Evolutionary conservation across 306 rosid genomes (phyloP).

Genomic region (Medicago arabica): DNA sequence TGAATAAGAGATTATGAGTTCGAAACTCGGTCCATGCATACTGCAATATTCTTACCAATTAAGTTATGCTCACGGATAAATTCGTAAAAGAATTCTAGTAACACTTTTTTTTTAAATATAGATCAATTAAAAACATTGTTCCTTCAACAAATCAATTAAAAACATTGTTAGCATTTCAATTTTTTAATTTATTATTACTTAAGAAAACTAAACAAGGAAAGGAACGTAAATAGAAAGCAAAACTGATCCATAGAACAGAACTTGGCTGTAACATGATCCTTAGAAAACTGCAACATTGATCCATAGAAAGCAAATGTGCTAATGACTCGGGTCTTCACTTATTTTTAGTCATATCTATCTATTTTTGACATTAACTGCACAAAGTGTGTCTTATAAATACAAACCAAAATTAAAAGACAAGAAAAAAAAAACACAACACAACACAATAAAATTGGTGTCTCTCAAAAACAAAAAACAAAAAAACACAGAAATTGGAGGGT

Average conservation of each 20-base stretch:
- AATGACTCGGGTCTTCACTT: constrained; percentile 26
- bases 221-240: no score
- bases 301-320: not conserved
- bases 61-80: no score
- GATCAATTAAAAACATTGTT: no score
- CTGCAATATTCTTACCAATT: no score
- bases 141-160: no score
- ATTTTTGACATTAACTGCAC: not conserved
- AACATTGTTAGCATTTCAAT: not conserved
- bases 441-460: not conserved
- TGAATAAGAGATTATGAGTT: no score
- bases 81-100: no score
- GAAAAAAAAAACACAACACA: not conserved
- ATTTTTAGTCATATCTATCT: constrained; percentile 8
- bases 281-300: no score
- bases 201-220: not conserved
- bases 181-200: not conserved
- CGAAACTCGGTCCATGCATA: no score
- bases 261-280: not conserved
- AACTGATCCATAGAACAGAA: no score
- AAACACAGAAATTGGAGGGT: not conserved
- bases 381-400: not conserved
- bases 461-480: not conserved
- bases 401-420: not conserved
- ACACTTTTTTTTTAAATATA: no score